These are phyloP conservation scores for Brettanomyces sp. DNA, from an alignment of 805 yeast species.

Conservation along the genomic window DNA sequence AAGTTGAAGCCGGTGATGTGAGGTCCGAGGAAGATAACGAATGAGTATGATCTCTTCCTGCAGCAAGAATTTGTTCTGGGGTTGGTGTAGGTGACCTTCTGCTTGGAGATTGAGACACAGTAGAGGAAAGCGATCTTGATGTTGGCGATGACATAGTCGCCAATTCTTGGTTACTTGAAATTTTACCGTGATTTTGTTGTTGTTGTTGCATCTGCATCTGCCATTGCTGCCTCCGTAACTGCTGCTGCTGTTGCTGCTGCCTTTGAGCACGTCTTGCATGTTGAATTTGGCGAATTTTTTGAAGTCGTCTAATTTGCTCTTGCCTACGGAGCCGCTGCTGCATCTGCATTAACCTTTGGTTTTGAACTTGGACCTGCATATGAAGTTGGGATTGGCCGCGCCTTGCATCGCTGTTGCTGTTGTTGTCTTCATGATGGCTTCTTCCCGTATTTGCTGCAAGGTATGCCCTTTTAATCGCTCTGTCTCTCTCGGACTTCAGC, in stretches of 20 bases:
- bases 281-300: neutral
- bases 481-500: constrained; percentile 79
- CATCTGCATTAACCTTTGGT: constrained; percentile 4
- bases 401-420: neutral
- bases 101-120: neutral
- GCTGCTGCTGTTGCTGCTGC: constrained; percentile 26
- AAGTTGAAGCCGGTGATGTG: neutral
- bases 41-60: neutral
- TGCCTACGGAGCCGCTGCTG: constrained; percentile 1
- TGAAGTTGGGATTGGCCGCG: neutral
- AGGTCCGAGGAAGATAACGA: constrained; percentile 1
- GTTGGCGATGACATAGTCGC: neutral
- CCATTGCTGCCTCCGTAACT: constrained; percentile 6
- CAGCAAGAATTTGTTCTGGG: constrained; percentile 15
- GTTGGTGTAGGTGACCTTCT: constrained; percentile 9
- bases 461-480: constrained; percentile 70
- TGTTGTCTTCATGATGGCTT: neutral
- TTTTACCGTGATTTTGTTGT: no score
- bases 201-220: constrained; percentile 11
- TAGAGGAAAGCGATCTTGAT: neutral
- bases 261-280: constrained; percentile 32
- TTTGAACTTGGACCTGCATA: neutral
- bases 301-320: constrained; percentile 5
- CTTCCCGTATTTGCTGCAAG: constrained; percentile 12
- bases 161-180: no score